Evolutionary conservation across 768 basidiomycete species (phyloP), one percentile per base, ranked within the genome.

Genomic region (Pleurotus djamor): DNA sequence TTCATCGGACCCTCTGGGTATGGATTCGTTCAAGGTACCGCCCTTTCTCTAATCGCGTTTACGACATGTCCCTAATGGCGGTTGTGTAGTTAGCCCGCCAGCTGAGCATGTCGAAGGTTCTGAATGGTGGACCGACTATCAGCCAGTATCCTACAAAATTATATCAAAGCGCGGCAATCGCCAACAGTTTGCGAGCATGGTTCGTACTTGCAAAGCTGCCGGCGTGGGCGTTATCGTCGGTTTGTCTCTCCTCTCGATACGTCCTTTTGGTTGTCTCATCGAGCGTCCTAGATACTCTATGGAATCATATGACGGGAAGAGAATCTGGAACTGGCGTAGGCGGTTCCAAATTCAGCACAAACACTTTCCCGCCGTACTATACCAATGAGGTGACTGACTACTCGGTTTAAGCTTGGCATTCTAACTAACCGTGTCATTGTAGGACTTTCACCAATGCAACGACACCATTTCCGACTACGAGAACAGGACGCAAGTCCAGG

Each of bases 81-180:
- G 21, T 4, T 3, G 16, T 21, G 34, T 61, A 79, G 78, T 77
- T 47, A 79, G 77, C 65, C 84, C 84, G 0, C 75, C 85, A 1
- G 75, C 78, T 59, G 86, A 88, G 63, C 86, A 87, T 63, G 69
- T 52, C n/a, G 12, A 36, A 14, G 87, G 87, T 4, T 5, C 72
- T 1, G 77, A 87, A 64, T 89, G 88, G 88, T 89, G 87, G 87
- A 89, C 87, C 0, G 87, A 88, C 66, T 89, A 90, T 65, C 88
- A 82, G 59, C 82, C 84, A 3, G 86, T 87, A 0, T 88, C 86
- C 1, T 88, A 89, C 66, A 86, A 56, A 6, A 66, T 88, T 50
- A 84, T 78, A 1, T 87, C 86, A 0, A 89, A 89, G 67, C 83
- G 84, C 1, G 88, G 88, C 4, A 76, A 82, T 60, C 78, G 84